These are phyloP conservation scores for Termitomyces bulborhizus DNA, from an alignment of 768 basidiomycete species.

Conservation along the genomic window DNA sequence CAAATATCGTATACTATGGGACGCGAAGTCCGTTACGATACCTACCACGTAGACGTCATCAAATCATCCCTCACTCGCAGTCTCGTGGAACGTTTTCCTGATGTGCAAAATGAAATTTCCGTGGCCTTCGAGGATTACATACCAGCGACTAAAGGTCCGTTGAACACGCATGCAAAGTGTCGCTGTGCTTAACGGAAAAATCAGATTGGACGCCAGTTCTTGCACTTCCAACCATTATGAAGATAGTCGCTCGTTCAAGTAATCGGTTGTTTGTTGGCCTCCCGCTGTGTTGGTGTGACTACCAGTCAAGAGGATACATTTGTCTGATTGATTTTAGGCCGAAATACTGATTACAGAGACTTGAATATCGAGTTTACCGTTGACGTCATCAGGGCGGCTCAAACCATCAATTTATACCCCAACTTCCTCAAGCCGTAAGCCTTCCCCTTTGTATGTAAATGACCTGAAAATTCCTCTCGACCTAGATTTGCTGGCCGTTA, in stretches of 20 bases:
- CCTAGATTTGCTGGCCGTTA: conserved; percentile 17
- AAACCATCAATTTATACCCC: conserved; percentile 32
- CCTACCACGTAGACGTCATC: conserved; percentile 26
- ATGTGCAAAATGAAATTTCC: conserved; percentile 38
- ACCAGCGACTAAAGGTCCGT: conserved; percentile 21
- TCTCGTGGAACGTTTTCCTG: conserved; percentile 28
- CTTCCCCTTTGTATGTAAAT: background rate
- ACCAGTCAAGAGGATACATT: background rate
- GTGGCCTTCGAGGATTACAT: conserved; percentile 34
- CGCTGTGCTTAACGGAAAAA: too few relatives aligned
- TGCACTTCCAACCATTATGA: conserved; percentile 21
- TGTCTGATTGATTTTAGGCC: conserved; percentile 23
- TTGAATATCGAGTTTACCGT: conserved; percentile 30
- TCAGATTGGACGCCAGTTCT: conserved; percentile 30
- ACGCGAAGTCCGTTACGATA: conserved; percentile 18
- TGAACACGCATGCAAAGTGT: too few relatives aligned
- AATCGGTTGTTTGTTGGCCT: conserved; percentile 41
- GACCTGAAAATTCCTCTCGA: conserved; percentile 4
- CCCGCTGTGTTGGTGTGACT: conserved; percentile 32
- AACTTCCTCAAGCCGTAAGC: conserved; percentile 37
- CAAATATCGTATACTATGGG: conserved; percentile 34
- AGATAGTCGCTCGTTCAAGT: conserved; percentile 30
- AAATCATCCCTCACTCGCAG: conserved; percentile 29
- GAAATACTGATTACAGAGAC: conserved; percentile 31
- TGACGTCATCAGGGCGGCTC: conserved; percentile 24